Base-by-base conservation (phyloP, 805 yeast species). In the Ogataea methanolica region DNA sequence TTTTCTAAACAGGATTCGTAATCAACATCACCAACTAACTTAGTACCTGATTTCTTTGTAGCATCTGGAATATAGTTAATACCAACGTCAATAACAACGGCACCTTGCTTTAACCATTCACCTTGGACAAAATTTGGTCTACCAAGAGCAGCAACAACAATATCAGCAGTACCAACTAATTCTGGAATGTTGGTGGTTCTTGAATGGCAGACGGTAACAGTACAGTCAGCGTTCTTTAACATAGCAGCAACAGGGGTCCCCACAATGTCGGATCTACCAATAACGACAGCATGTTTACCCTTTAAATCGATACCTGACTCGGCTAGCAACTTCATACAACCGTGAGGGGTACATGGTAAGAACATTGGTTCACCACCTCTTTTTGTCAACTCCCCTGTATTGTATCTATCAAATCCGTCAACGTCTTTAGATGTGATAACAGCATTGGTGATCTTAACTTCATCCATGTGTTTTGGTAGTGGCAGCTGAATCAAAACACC, bases 241-340 rank as follows among this genome's bases (percentile, higher is more conserved):
- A 87, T 70, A 34, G 83, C 77, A 39, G 92, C 81, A 48, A 86
- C 80, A 37, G 96, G 96, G 45, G 83, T 78, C 51, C 96, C 96
- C 31, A 87, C 96, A 55, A 87, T 87, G 66, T 87, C 92, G 36
- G 91, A 84, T 69, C 96, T 78, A 42, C 96, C 96, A 53, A 87
- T 70, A 21, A 87, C 90, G 38, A 87, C 94, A n/a, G 91, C 92
- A 59, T 80, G 75, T 50, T 82, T 76, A 52, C 94, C 94, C 33
- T 69, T 62, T 41, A 86, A 62, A 8, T 69, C 65, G 21, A 84
- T 76, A 17, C 79, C 76, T 33, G 85, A 73, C 52, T 77, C 74
- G 53, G 78, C 69, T 49, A 87, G 70, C 53, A 87, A 70, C 59
- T 79, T 78, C 68, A 87, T 76, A 56, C 85, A 80, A 26, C 95